Conservation (phyloP, 2,329 filamentous ascomycete genomes). For the Thelonectria rubi region DNA sequence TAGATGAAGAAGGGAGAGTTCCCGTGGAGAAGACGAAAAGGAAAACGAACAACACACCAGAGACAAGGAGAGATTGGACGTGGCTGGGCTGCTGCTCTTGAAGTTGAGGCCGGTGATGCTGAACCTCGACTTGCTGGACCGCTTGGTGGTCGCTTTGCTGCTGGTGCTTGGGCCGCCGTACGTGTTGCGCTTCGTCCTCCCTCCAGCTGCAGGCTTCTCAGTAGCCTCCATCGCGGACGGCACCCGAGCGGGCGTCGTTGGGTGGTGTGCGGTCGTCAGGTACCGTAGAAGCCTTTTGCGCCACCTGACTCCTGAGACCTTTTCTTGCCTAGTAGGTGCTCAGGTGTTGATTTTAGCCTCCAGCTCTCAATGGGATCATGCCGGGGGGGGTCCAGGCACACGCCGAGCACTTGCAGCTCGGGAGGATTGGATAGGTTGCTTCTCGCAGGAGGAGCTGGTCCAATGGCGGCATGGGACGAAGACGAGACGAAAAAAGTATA, state of each 20-base stretch:
- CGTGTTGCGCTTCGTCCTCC: background rate
- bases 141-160: slow-evolving; percentile 5
- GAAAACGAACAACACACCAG: slow-evolving; percentile 13
- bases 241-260: no score
- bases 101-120: slow-evolving; percentile 8
- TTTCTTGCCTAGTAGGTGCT: no score
- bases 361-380: no score
- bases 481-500: background rate
- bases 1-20: background rate
- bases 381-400: no score
- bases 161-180: slow-evolving; percentile 12
- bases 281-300: no score
- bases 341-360: no score
- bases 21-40: background rate
- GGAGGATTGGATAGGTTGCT: no score
- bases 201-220: no score
- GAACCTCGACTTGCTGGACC: background rate
- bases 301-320: no score
- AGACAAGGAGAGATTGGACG: background rate
- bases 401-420: no score
- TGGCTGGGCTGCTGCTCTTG: slow-evolving; percentile 12
- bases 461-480: slow-evolving; percentile 13
- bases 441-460: background rate
- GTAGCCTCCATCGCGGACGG: no score
- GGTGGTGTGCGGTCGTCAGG: no score